Percentiles rank a stretch among this genome's conserved stretches.
These are phyloP conservation scores for Kalanchoe fedtschenkoi DNA, from an alignment of 164 flowering plant genomes.

Conservation along the genomic window DNA sequence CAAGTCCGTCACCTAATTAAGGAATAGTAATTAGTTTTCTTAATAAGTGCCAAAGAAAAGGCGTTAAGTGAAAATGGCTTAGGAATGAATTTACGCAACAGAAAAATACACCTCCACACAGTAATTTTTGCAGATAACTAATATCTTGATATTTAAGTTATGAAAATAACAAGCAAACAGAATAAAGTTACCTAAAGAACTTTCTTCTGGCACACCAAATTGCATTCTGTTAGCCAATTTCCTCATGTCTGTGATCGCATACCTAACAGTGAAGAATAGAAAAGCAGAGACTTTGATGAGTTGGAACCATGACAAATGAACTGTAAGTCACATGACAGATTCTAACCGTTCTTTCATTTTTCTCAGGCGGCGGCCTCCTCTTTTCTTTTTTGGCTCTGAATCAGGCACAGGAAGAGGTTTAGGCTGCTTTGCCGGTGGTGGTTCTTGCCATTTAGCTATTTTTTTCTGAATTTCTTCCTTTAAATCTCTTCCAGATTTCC, in stretches of 20 bases:
- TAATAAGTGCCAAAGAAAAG: neutral
- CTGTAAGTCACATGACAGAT: neutral
- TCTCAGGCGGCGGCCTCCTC: conserved; percentile 91
- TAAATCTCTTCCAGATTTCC: conserved; percentile 61
- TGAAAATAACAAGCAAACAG: neutral
- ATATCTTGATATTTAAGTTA: neutral
- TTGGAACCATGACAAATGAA: neutral
- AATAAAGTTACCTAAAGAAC: conserved; percentile 62
- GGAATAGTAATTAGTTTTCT: neutral
- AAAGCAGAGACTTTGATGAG: neutral
- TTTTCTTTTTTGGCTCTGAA: conserved; percentile 92
- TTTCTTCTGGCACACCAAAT: conserved; percentile 94
- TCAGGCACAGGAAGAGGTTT: conserved; percentile 98
- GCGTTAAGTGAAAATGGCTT: neutral
- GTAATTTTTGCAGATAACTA: no score
- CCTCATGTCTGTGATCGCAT: conserved; percentile 93
- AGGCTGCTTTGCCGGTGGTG: conserved; percentile 94
- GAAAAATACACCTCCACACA: neutral
- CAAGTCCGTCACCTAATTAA: conserved; percentile 86
- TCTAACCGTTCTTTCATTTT: conserved; percentile 88
- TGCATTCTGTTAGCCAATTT: conserved; percentile 96
- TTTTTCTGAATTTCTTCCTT: conserved; percentile 71
- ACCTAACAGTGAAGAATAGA: conserved; percentile 31
- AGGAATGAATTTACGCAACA: neutral
- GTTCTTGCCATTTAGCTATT: conserved; percentile 98